phyloP scores from a whole-genome alignment of 108 stramenopile genomes.

The Pseudonitzschia pungens region DNA sequence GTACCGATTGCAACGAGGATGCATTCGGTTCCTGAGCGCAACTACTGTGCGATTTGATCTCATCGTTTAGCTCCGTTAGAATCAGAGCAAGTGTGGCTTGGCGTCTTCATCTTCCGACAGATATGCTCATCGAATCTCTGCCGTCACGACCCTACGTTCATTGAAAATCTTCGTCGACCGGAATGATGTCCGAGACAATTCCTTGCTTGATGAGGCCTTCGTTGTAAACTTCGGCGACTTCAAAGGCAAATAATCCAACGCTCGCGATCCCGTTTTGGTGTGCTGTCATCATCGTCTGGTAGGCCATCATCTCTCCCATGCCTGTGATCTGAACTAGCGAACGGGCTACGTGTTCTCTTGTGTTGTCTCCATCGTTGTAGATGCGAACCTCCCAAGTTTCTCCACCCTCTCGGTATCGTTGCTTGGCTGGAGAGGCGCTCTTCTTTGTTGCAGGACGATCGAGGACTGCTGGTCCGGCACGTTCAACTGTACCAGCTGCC shows the following conservation, averaged over 20 bases:
- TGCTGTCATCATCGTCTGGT: conserved; percentile 82
- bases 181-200: conserved; percentile 72
- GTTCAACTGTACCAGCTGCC: conserved; percentile 23
- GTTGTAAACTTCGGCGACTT: conserved; percentile 78
- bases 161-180: conserved; percentile 18
- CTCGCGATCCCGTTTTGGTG: conserved; percentile 81
- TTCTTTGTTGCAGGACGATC: conserved; percentile 19
- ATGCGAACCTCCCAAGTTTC: conserved; percentile 74
- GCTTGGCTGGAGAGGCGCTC: conserved; percentile 2
- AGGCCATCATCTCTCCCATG: conserved; percentile 64
- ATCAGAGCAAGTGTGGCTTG: no score
- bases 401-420: conserved; percentile 10
- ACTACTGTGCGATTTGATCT: no score
- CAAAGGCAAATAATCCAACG: conserved; percentile 71
- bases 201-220: conserved; percentile 63
- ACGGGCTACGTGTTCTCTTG: conserved; percentile 78
- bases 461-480: conserved; percentile 33
- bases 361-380: conserved; percentile 85
- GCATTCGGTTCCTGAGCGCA: no score
- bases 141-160: not conserved
- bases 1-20: no score
- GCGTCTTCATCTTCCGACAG: no score
- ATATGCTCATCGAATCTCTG: no score
- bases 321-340: conserved; percentile 79
- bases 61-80: no score